Conservation (phyloP, 306 rosid genomes). For the Trifolium repens region DNA sequence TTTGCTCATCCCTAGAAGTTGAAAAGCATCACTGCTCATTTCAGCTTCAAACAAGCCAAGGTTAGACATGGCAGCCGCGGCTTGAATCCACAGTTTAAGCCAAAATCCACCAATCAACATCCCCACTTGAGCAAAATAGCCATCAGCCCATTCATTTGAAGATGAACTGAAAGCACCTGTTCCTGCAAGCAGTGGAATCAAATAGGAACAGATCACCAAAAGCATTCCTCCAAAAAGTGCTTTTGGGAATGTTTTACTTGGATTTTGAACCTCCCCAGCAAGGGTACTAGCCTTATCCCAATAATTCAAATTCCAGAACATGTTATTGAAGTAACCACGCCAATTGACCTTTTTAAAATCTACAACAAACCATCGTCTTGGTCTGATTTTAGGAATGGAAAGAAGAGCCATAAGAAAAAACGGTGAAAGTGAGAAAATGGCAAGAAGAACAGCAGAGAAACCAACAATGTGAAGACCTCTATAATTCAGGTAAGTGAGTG, state of each 20-base stretch:
- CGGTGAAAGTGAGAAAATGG: constrained; percentile 76
- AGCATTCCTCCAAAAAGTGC: constrained; percentile 84
- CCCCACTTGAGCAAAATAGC: constrained; percentile 87
- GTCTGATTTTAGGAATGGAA: constrained; percentile 67
- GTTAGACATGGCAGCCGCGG: constrained; percentile 87
- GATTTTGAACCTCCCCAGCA: constrained; percentile 88
- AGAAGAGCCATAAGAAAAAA: constrained; percentile 66
- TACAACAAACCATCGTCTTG: constrained; percentile 61
- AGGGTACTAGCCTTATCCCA: constrained; percentile 98
- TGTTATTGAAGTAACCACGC: constrained; percentile 76
- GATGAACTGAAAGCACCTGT: constrained; percentile 71
- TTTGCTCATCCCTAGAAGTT: constrained; percentile 94
- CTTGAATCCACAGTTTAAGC: constrained; percentile 95
- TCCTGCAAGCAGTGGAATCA: constrained; percentile 91
- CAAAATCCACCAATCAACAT: constrained; percentile 83
- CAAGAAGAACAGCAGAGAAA: constrained; percentile 75
- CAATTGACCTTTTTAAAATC: constrained; percentile 65
- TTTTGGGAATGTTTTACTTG: constrained; percentile 74
- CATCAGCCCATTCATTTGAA: constrained; percentile 77
- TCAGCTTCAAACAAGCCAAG: constrained; percentile 93
- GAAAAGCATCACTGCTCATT: constrained; percentile 90
- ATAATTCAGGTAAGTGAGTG: constrained; percentile 79
- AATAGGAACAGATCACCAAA: constrained; percentile 76
- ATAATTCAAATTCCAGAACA: constrained; percentile 94
- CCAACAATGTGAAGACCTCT: constrained; percentile 90